phyloP scores from a whole-genome alignment of 164 flowering plant species.

The Saururus chinensis region DNA sequence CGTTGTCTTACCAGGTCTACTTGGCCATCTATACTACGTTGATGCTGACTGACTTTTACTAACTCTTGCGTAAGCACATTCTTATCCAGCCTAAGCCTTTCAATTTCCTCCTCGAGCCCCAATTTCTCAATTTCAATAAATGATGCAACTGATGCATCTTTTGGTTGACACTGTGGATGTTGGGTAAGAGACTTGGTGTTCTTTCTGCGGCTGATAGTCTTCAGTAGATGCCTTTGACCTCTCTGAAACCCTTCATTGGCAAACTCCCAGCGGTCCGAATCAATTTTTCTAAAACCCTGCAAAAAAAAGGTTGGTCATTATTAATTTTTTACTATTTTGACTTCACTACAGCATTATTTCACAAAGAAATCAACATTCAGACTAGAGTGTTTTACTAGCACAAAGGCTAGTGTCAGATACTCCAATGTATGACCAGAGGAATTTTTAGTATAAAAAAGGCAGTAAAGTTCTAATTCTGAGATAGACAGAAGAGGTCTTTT shows the following conservation, averaged over 20 bases:
- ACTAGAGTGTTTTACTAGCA: no score
- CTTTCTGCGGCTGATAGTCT: constrained; percentile 58
- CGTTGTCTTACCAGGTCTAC: constrained; percentile 47
- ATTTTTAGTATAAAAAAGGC: no score
- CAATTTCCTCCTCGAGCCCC: constrained; percentile 54
- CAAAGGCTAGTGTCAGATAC: no score
- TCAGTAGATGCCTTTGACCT: constrained; percentile 63
- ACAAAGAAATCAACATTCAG: no score
- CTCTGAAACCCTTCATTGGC: constrained; percentile 73
- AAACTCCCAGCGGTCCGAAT: constrained; percentile 87
- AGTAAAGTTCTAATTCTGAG: no score
- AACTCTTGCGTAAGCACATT: constrained; percentile 51
- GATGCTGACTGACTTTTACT: constrained; percentile 68
- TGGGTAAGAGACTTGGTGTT: constrained; percentile 13
- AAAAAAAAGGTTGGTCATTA: background rate
- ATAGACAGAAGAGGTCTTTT: no score
- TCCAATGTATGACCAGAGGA: no score
- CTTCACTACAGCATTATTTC: no score
- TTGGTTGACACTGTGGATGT: constrained; percentile 22
- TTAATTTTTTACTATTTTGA: background rate
- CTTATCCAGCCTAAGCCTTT: constrained; percentile 56
- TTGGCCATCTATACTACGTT: constrained; percentile 34
- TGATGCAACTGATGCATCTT: background rate
- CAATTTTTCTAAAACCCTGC: constrained; percentile 84
- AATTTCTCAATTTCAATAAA: constrained; percentile 63